Evolutionary conservation across 768 basidiomycete genomes (phyloP), one percentile per base, ranked within the genome.

Genomic region (Mycena rosella): DNA sequence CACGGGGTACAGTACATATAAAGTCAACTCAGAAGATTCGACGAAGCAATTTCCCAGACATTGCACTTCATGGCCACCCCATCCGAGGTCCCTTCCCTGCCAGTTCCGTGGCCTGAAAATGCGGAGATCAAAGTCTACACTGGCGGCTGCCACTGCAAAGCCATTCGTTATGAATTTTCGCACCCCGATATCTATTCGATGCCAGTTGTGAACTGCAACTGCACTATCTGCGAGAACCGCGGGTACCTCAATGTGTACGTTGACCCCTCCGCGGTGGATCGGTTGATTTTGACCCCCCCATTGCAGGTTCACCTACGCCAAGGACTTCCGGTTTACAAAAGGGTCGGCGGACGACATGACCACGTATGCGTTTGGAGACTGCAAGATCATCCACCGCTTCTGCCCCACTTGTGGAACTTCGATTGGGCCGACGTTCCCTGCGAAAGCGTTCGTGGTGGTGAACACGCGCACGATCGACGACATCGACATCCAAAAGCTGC

Each of bases 111-210:
- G 69, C 60, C 69, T 0, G 57, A 67, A 44, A 29, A 55, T 24
- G 65, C 60, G n/a, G 34, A 58, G 26, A 5, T 55, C 26, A 47
- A 53, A 15, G 17, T 32, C 15, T 24, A 67, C 56, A 63, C 54
- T 2, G 65, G 65, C 13, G 69, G 69, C 22, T 70, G 69, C 47
- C 69, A 70, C 34, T 66, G 69, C 65, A 70, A 67, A 53, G 63
- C 58, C 51, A 40, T 70, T 1, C 60, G 64, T 45, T 70, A 49
- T 38, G 65, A 70, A 36, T 70, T 70, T 40, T 38, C 67, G 14
- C 52, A 63, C 20, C 65, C 69, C 0, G 60, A 67, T 15, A 58
- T 70, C 36, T 70, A 70, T 47, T 22, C 56, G 49, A 53, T 63
- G 60, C 51, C 40, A 6, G 38, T 55, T 14, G n/a, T 61, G 2